Conservation (phyloP, 768 basidiomycete genomes). For the Hemileccinum rubropunctum region DNA sequence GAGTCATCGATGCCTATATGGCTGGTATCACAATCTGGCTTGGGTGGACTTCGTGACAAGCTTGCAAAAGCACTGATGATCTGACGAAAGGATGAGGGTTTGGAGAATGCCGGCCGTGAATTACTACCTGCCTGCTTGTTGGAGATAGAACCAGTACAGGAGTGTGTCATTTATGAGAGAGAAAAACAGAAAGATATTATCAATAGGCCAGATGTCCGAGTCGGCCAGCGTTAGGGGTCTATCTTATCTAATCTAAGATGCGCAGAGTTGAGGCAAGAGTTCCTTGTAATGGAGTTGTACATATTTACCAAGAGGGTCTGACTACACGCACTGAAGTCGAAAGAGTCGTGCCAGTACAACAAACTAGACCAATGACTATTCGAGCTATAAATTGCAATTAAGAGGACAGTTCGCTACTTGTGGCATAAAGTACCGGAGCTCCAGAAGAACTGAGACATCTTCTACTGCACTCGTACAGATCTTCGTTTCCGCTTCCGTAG, state of each 20-base stretch:
- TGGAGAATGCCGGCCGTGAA: background rate
- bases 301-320: background rate
- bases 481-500: conserved; percentile 24
- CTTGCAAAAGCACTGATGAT: background rate
- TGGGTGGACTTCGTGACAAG: conserved; percentile 8
- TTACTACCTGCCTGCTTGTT: conserved; percentile 4
- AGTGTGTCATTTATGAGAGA: background rate
- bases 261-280: no score
- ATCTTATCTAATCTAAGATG: background rate
- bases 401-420: background rate
- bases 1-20: background rate
- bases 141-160: background rate
- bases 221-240: conserved; percentile 15
- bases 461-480: conserved; percentile 22
- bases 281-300: no score
- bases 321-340: background rate
- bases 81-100: conserved; percentile 1
- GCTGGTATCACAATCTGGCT: background rate
- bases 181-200: no score
- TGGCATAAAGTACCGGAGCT: background rate
- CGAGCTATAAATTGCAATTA: background rate
- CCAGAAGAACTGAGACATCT: background rate
- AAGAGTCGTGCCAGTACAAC: background rate
- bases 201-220: no score
- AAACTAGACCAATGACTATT: no score